Evolutionary conservation across 2,329 filamentous ascomycete species (phyloP).

Genomic region (Pseudocercospora crystallina): DNA sequence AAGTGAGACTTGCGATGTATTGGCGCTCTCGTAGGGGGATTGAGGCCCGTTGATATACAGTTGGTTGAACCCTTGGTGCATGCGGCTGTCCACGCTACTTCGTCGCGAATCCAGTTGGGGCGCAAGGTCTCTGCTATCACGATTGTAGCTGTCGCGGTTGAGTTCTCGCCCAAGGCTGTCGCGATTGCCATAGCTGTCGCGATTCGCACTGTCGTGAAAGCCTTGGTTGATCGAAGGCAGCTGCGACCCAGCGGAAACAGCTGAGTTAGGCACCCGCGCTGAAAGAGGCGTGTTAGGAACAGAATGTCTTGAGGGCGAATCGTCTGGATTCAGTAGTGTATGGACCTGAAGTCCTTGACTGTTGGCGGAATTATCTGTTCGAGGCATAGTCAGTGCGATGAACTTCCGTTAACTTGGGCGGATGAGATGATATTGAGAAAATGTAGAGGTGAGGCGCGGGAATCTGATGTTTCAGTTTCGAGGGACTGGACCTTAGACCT

Average conservation of each 20-base stretch:
- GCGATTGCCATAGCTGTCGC: constrained; percentile 43
- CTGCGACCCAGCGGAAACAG: constrained; percentile 31
- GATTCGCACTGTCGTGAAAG: constrained; percentile 41
- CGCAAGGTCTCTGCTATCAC: constrained; percentile 44
- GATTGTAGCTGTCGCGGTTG: constrained; percentile 28
- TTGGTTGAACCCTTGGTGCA: constrained; percentile 70
- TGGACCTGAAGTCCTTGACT: constrained; percentile 50
- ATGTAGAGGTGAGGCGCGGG: no score
- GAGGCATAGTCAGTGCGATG: constrained; percentile 1
- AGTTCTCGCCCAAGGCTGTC: constrained; percentile 27
- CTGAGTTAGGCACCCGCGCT: constrained; percentile 39
- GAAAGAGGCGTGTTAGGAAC: constrained; percentile 46
- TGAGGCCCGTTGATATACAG: constrained; percentile 62
- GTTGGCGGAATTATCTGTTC: constrained; percentile 41
- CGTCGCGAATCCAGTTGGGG: constrained; percentile 61
- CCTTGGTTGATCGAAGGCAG: constrained; percentile 60
- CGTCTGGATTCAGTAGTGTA: constrained; percentile 51
- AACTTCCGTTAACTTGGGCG: no score
- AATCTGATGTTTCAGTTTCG: no score
- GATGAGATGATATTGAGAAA: no score
- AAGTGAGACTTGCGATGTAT: constrained; percentile 73
- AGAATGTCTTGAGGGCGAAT: constrained; percentile 46
- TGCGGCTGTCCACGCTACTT: constrained; percentile 77
- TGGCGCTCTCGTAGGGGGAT: constrained; percentile 74
- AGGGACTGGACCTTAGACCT: no score